These are phyloP conservation scores for Penicillium aurantiogriseum DNA, from an alignment of 2,329 filamentous ascomycete species.

Conservation along the genomic window DNA sequence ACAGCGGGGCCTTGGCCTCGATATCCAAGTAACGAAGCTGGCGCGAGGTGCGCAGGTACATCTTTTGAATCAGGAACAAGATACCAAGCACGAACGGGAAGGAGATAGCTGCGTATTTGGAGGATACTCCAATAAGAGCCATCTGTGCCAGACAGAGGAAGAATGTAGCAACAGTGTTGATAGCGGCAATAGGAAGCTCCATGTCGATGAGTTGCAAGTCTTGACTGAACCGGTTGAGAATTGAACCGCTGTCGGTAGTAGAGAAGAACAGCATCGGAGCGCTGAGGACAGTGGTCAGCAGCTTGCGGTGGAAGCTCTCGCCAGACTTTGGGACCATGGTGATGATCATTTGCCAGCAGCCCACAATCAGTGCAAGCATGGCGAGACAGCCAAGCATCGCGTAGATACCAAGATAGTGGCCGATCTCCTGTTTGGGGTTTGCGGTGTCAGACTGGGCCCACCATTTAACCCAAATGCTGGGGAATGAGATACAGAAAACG, in stretches of 20 bases:
- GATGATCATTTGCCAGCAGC: slow-evolving; percentile 51
- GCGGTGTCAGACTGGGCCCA: slow-evolving; percentile 41
- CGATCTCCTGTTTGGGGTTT: slow-evolving; percentile 33
- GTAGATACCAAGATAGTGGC: slow-evolving; percentile 42
- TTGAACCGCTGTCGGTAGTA: slow-evolving; percentile 41
- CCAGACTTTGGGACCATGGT: slow-evolving; percentile 56
- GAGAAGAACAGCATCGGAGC: slow-evolving; percentile 47
- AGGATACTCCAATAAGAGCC: slow-evolving; percentile 49
- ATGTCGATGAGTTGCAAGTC: slow-evolving; percentile 47
- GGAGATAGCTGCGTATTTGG: slow-evolving; percentile 50
- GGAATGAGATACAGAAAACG: slow-evolving; percentile 44
- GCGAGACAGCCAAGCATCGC: slow-evolving; percentile 40
- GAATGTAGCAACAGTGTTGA: slow-evolving; percentile 40
- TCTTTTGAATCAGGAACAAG: slow-evolving; percentile 54
- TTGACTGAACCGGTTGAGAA: slow-evolving; percentile 47
- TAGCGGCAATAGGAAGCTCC: slow-evolving; percentile 42
- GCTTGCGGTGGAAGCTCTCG: slow-evolving; percentile 48
- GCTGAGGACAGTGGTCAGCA: slow-evolving; percentile 50
- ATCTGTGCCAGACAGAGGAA: slow-evolving; percentile 46
- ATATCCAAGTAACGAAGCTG: slow-evolving; percentile 62
- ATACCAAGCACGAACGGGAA: slow-evolving; percentile 51
- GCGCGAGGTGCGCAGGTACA: slow-evolving; percentile 61
- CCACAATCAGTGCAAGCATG: slow-evolving; percentile 37
- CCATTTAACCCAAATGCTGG: slow-evolving; percentile 45
- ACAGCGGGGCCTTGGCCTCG: slow-evolving; percentile 60